Conservation (phyloP, 257 asterid species). For the Catharanthus roseus region DNA sequence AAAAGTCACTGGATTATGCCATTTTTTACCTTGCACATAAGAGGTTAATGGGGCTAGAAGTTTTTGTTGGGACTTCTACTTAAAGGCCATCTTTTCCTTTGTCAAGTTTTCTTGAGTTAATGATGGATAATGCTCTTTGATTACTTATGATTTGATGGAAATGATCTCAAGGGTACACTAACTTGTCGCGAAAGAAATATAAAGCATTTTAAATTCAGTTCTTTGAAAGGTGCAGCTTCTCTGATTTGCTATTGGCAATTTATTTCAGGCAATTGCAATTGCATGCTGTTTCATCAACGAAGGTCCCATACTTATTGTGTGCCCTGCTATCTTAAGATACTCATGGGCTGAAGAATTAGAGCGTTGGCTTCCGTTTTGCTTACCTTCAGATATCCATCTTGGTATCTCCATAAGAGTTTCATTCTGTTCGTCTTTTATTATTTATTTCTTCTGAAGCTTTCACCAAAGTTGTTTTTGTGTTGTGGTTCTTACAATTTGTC, state of each 20-base stretch:
- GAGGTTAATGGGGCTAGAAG: background rate
- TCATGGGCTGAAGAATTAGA: slow-evolving; percentile 98
- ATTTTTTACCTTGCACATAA: too few species aligned
- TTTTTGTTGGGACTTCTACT: background rate
- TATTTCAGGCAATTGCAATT: slow-evolving; percentile 73
- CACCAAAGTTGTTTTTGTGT: background rate
- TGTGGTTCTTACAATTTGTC: background rate
- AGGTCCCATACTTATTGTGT: slow-evolving; percentile 85
- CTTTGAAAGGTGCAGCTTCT: too few species aligned
- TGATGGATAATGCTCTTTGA: background rate
- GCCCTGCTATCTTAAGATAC: slow-evolving; percentile 90
- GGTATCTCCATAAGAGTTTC: slow-evolving; percentile 38
- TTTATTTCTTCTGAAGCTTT: background rate
- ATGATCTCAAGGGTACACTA: background rate
- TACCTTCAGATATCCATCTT: slow-evolving; percentile 89
- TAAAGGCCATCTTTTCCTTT: background rate
- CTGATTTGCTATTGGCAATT: slow-evolving; percentile 26
- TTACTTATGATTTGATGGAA: background rate
- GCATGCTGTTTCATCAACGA: slow-evolving; percentile 81
- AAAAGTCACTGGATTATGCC: too few species aligned
- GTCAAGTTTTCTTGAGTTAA: background rate
- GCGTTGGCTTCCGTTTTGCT: slow-evolving; percentile 82
- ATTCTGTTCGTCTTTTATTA: background rate
- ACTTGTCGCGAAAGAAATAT: background rate
- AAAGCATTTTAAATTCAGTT: background rate